Evolutionary conservation across 169 alveolate genomes (phyloP).

Genomic region (Babesia caballi): DNA sequence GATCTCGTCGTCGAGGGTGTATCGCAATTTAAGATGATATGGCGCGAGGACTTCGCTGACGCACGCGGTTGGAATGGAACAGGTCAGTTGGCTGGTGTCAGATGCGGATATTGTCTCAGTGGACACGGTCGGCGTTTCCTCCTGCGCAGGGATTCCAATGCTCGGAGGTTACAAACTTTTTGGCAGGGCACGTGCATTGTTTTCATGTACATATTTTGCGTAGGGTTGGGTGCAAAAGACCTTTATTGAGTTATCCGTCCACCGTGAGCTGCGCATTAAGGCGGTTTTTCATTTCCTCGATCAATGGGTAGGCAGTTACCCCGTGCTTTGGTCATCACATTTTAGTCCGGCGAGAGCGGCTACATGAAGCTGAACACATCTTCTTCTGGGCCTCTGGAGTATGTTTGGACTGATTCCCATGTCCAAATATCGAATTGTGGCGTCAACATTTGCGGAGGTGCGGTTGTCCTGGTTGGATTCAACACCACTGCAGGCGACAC

Average conservation of each 20-base stretch:
- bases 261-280: constrained; percentile 68
- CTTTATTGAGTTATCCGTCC: constrained; percentile 73
- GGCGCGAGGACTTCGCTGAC: constrained; percentile 69
- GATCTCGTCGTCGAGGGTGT: constrained; percentile 62
- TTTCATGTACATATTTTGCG: not conserved
- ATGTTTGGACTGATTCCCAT: constrained; percentile 75
- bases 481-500: constrained; percentile 36
- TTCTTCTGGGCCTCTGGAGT: constrained; percentile 62
- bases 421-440: constrained; percentile 32
- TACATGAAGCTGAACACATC: constrained; percentile 66
- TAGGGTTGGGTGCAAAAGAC: constrained; percentile 69
- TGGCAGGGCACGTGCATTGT: constrained; percentile 18
- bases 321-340: not conserved
- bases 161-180: constrained; percentile 72
- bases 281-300: constrained; percentile 74
- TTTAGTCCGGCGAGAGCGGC: constrained; percentile 70
- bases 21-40: constrained; percentile 71
- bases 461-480: constrained; percentile 1
- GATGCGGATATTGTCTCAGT: constrained; percentile 4
- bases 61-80: constrained; percentile 76
- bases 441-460: constrained; percentile 74
- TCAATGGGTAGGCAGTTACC: constrained; percentile 58
- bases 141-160: constrained; percentile 74
- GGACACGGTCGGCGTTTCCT: constrained; percentile 63
- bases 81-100: constrained; percentile 14